Conservation (phyloP, 2,329 filamentous ascomycete genomes). For the Pseudodiploospora longispora region DNA sequence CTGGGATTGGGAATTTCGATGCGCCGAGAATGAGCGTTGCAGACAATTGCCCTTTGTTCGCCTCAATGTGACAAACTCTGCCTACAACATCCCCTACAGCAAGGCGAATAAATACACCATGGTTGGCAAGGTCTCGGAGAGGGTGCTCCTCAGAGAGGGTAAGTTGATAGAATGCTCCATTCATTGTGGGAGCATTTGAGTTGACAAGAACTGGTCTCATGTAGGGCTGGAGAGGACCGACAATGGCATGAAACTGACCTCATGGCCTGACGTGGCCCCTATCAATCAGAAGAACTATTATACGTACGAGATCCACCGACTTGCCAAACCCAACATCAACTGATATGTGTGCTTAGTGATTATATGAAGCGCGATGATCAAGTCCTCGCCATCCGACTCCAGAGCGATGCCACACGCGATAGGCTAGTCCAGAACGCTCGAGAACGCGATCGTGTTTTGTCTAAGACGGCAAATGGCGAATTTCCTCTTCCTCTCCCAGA, state of each 20-base stretch:
- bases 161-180: conserved; percentile 16
- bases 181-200: conserved; percentile 4
- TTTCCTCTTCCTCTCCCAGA: conserved; percentile 52
- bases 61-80: background rate
- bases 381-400: conserved; percentile 78
- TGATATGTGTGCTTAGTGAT: conserved; percentile 50
- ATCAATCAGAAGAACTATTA: conserved; percentile 99
- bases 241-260: conserved; percentile 94
- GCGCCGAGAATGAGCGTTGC: conserved; percentile 4
- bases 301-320: conserved; percentile 49
- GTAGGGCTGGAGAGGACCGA: conserved; percentile 90
- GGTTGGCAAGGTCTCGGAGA: conserved; percentile 59
- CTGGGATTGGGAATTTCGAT: background rate
- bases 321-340: conserved; percentile 1
- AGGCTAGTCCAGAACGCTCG: conserved; percentile 78
- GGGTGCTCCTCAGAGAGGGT: conserved; percentile 57
- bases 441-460: conserved; percentile 78
- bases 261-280: conserved; percentile 83
- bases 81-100: conserved; percentile 2
- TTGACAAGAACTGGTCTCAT: conserved; percentile 12
- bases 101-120: conserved; percentile 33
- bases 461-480: conserved; percentile 63
- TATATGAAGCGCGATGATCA: conserved; percentile 98
- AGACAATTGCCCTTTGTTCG: background rate
- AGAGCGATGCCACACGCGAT: conserved; percentile 79